Percentiles rank a stretch among this genome's conserved stretches.
Conservation (phyloP, 2,329 filamentous ascomycete genomes). For the Exophiala sideris region DNA sequence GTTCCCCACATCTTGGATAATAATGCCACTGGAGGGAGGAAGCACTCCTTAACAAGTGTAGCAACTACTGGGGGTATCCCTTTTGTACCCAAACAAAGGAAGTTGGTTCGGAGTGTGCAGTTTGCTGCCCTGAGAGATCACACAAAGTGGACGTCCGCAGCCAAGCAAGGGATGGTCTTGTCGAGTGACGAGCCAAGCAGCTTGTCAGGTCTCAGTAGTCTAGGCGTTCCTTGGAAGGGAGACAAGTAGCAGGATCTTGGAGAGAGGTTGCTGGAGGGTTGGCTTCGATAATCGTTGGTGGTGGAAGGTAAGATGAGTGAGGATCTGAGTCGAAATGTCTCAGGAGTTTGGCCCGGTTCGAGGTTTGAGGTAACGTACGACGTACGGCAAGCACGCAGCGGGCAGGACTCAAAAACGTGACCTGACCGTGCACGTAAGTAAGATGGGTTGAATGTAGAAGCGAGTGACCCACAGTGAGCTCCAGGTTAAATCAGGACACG, state of each 20-base stretch:
- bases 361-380: background rate
- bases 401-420: conserved; percentile 1
- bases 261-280: background rate
- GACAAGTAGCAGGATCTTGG: background rate
- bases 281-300: conserved; percentile 1
- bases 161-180: conserved; percentile 20
- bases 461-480: background rate
- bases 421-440: background rate
- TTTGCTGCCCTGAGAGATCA: no score
- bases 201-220: conserved; percentile 4
- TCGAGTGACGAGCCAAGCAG: conserved; percentile 11
- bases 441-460: background rate
- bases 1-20: conserved; percentile 23
- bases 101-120: no score
- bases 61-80: no score
- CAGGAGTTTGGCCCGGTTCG: conserved; percentile 11
- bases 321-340: conserved; percentile 15
- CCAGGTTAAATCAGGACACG: background rate
- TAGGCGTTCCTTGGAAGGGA: conserved; percentile 1
- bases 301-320: background rate
- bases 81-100: no score
- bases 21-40: background rate
- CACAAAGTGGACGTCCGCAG: background rate
- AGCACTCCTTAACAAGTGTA: no score
- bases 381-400: no score